Conservation (phyloP, 306 rosid species). For the Cucumis sativus region Cucumber_9930_V3 NC_026657.2:26660001-26660500, state of each 20-base stretch:
- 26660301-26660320: neutral
- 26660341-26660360: constrained; percentile 32
- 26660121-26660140: constrained; percentile 60
- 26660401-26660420: constrained; percentile 38
- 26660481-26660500: neutral
- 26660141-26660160: constrained; percentile 49
- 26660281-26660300: neutral
- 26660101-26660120: constrained; percentile 15
- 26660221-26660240: constrained; percentile 40
- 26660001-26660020: neutral
- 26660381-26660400: constrained; percentile 66
- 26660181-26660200: constrained; percentile 47
- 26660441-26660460: neutral
- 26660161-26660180: constrained; percentile 50
- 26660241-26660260: constrained; percentile 20
- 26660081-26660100: neutral
- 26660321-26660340: neutral
- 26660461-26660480: neutral
- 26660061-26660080: neutral
- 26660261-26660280: neutral
- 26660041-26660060: neutral
- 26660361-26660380: constrained; percentile 59
- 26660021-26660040: constrained; percentile 2
- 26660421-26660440: constrained; percentile 30
- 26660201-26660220: constrained; percentile 39